Percentiles rank a stretch among this genome's conserved stretches.
phyloP scores from a whole-genome alignment of 2,329 filamentous ascomycete species.

The Bipolaris cookei region DNA sequence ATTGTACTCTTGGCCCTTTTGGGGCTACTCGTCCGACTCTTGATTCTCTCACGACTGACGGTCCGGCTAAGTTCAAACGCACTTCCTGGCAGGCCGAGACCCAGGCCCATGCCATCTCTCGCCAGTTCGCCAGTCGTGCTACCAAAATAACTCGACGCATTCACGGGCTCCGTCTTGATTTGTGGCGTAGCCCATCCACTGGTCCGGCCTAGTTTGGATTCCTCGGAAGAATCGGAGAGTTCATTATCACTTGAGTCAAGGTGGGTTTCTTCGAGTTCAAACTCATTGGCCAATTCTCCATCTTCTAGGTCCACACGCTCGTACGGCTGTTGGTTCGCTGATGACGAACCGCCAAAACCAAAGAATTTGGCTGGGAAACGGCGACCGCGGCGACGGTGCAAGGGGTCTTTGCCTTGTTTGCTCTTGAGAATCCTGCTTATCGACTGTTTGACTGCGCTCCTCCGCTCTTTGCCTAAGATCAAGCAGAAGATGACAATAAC shows the following conservation, averaged over 20 bases:
- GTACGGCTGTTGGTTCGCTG: conserved; percentile 61
- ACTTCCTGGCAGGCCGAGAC: conserved; percentile 33
- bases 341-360: conserved; percentile 48
- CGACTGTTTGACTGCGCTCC: conserved; percentile 63
- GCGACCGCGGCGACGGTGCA: conserved; percentile 50
- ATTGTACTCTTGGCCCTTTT: conserved; percentile 45
- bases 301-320: conserved; percentile 78
- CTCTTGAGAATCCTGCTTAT: conserved; percentile 57
- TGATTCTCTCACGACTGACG: conserved; percentile 82
- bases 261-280: conserved; percentile 66
- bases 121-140: conserved; percentile 27
- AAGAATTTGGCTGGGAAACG: conserved; percentile 66
- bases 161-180: conserved; percentile 50
- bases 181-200: conserved; percentile 74
- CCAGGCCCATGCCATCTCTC: conserved; percentile 41
- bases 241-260: conserved; percentile 66
- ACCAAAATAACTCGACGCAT: conserved; percentile 32
- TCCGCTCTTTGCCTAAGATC: conserved; percentile 78
- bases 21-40: conserved; percentile 57
- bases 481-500: conserved; percentile 72
- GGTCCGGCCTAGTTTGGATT: conserved; percentile 62
- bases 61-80: conserved; percentile 71
- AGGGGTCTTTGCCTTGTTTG: conserved; percentile 48
- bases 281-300: conserved; percentile 70
- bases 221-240: conserved; percentile 65